phyloP scores from a whole-genome alignment of 1,284 basidiomycete species.

The Cutaneotrichosporon curvatum region DNA sequence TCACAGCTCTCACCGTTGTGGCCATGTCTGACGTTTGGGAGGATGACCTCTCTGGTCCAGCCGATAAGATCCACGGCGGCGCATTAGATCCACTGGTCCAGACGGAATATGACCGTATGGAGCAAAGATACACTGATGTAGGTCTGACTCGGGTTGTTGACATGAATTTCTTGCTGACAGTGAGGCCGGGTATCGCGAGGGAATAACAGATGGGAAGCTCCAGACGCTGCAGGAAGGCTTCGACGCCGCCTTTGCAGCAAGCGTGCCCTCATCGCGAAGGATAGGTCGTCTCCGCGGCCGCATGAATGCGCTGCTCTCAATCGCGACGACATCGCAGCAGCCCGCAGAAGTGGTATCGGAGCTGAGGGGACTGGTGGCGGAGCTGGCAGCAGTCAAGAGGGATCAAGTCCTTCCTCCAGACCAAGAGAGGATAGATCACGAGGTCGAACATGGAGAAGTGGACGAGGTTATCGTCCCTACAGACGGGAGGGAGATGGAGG shows the following conservation, averaged over 20 bases:
- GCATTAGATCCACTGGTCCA: conserved; percentile 35
- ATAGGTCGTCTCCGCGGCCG: conserved; percentile 48
- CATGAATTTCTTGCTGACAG: neutral
- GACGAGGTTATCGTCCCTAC: conserved; percentile 60
- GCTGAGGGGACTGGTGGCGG: conserved; percentile 53
- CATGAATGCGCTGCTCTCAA: conserved; percentile 40
- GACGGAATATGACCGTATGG: conserved; percentile 37
- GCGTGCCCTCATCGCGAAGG: conserved; percentile 45
- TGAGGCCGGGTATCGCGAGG: conserved; percentile 53
- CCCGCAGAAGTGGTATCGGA: conserved; percentile 57
- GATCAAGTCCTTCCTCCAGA: conserved; percentile 38
- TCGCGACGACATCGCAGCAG: neutral
- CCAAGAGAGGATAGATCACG: conserved; percentile 38
- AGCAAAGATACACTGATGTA: conserved; percentile 43
- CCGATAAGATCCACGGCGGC: conserved; percentile 22
- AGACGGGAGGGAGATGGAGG: conserved; percentile 49
- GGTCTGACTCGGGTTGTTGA: conserved; percentile 9
- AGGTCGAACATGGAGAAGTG: conserved; percentile 44
- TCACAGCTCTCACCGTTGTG: too few relatives aligned
- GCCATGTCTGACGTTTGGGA: conserved; percentile 44
- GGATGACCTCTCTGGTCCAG: conserved; percentile 15
- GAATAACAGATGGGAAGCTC: conserved; percentile 52
- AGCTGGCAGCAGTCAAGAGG: conserved; percentile 26
- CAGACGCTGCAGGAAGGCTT: conserved; percentile 51
- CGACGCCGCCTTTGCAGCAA: conserved; percentile 48